Conservation (phyloP, 495 filamentous ascomycete species). For the Eremomyces bilateralis region DNA sequence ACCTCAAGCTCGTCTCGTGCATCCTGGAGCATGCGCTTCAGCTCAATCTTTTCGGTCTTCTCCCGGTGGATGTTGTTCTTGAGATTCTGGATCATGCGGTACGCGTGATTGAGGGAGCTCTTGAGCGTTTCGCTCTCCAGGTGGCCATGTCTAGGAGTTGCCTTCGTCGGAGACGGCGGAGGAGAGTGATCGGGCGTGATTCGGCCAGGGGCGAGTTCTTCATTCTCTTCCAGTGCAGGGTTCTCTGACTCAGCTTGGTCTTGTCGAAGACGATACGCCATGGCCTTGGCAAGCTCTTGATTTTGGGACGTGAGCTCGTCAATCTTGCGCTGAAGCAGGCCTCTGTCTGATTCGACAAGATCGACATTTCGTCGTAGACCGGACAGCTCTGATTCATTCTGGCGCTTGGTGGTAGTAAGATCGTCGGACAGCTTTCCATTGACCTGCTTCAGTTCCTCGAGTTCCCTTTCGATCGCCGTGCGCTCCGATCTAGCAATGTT, state of each 20-base stretch:
- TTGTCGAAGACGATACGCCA: conserved; percentile 46
- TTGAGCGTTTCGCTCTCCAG: conserved; percentile 87
- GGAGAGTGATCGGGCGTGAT: conserved; percentile 76
- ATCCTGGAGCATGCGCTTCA: conserved; percentile 89
- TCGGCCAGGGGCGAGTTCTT: conserved; percentile 36
- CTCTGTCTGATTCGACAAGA: conserved; percentile 51
- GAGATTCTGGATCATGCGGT: conserved; percentile 85
- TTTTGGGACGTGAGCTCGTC: conserved; percentile 75
- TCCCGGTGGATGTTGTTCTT: conserved; percentile 89
- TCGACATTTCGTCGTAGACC: conserved; percentile 52
- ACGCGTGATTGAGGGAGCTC: conserved; percentile 81
- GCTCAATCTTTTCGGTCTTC: conserved; percentile 91
- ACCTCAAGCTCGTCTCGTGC: conserved; percentile 81
- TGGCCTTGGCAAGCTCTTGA: conserved; percentile 62
- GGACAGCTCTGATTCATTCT: conserved; percentile 71
- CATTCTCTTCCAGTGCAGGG: neutral
- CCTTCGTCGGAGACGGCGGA: conserved; percentile 74
- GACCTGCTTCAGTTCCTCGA: conserved; percentile 66
- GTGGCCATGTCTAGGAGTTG: conserved; percentile 68
- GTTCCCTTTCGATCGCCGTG: conserved; percentile 47
- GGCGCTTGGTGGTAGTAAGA: conserved; percentile 47
- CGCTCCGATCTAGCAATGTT: conserved; percentile 53
- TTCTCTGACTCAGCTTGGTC: conserved; percentile 31
- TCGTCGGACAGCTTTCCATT: conserved; percentile 67
- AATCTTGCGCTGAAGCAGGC: conserved; percentile 53